These are phyloP conservation scores for Penicillium sp. DNA, from an alignment of 2,329 filamentous ascomycete species.

Conservation along the genomic window DNA sequence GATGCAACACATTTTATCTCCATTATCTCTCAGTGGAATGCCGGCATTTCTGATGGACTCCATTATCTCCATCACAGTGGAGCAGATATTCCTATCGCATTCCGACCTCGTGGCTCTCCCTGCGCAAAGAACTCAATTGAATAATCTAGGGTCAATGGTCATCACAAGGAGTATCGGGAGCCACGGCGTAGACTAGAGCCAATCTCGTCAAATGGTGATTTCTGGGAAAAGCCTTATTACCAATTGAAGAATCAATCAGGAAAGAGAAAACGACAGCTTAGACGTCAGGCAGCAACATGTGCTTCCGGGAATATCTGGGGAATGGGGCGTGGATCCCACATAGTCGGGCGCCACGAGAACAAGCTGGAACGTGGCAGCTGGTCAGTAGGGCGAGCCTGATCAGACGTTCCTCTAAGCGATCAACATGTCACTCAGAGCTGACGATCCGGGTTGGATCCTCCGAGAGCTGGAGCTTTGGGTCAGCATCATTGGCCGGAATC, in stretches of 20 bases:
- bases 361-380: constrained; percentile 7
- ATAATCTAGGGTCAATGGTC: background rate
- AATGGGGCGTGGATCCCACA: constrained; percentile 5
- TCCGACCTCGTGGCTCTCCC: background rate
- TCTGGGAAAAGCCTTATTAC: background rate
- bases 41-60: background rate
- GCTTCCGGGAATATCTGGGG: background rate
- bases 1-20: constrained; percentile 7
- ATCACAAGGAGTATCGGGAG: background rate
- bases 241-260: constrained; percentile 1
- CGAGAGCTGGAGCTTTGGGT: background rate
- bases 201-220: background rate
- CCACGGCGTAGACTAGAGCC: background rate
- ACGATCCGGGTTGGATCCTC: background rate
- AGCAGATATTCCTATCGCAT: background rate
- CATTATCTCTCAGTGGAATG: background rate
- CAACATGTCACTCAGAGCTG: background rate
- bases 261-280: constrained; percentile 12
- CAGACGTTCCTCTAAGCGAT: background rate
- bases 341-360: background rate
- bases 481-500: constrained; percentile 18
- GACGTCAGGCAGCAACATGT: constrained; percentile 3
- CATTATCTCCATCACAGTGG: background rate
- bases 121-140: background rate
- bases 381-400: background rate